These are phyloP conservation scores for Catharanthus roseus DNA, from an alignment of 257 asterid species.

Conservation along the genomic window DNA sequence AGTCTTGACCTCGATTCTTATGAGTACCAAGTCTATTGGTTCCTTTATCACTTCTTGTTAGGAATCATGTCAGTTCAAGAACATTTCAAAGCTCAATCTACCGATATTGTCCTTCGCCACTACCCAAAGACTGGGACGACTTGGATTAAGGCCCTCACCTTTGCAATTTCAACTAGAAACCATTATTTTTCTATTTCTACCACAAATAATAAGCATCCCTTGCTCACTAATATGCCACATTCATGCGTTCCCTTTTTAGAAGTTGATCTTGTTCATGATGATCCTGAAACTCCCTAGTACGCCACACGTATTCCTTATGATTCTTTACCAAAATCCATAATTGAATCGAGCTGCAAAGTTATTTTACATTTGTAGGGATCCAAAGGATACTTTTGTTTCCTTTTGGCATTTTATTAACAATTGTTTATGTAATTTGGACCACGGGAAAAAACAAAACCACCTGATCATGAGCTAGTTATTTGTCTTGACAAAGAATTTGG, in stretches of 20 bases:
- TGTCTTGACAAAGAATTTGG: constrained; percentile 1
- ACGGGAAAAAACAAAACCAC: neutral
- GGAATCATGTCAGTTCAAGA: neutral
- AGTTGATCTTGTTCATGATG: constrained; percentile 20
- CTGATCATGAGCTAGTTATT: neutral
- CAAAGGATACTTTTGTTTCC: constrained; percentile 19
- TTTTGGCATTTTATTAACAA: constrained; percentile 24
- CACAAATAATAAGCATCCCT: constrained; percentile 8
- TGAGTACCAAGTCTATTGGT: constrained; percentile 19
- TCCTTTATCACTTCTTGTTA: neutral
- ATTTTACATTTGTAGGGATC: neutral
- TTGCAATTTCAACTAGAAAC: constrained; percentile 19
- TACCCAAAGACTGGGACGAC: constrained; percentile 40
- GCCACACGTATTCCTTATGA: neutral
- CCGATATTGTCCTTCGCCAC: constrained; percentile 23
- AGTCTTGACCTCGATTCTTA: neutral
- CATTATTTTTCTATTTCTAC: no score
- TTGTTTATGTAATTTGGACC: no score
- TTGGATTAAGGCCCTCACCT: constrained; percentile 30
- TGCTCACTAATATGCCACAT: constrained; percentile 22
- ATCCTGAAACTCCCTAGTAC: neutral
- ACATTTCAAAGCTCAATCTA: constrained; percentile 11
- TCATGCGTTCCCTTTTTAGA: constrained; percentile 30
- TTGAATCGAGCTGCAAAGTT: neutral
- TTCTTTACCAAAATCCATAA: neutral